Conservation (phyloP, 2,329 filamentous ascomycete genomes). For the Gnomoniopsis smithogilvyi region DNA sequence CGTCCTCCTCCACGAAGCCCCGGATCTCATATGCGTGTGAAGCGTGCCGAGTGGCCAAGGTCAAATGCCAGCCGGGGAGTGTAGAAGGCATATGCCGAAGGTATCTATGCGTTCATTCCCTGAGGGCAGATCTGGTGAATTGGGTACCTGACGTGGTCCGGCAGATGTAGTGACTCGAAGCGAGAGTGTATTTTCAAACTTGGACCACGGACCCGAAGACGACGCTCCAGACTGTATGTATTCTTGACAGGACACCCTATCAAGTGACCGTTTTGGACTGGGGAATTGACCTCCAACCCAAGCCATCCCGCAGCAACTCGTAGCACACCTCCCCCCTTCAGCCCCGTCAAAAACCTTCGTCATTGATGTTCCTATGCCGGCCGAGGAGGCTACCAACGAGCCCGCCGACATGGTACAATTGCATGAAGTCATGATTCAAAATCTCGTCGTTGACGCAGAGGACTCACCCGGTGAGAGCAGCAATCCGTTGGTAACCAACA, state of each 20-base stretch:
- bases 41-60: conserved; percentile 50
- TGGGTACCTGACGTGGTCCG: neutral
- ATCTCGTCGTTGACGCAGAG: conserved; percentile 18
- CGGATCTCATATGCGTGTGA: conserved; percentile 49
- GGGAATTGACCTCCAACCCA: neutral
- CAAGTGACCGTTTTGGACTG: neutral
- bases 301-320: conserved; percentile 13
- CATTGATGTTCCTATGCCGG: conserved; percentile 48
- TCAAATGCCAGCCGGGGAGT: conserved; percentile 48
- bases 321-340: conserved; percentile 30
- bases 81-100: conserved; percentile 48
- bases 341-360: conserved; percentile 48
- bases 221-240: conserved; percentile 40
- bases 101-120: conserved; percentile 29
- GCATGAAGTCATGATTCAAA: conserved; percentile 41
- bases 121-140: neutral
- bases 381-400: conserved; percentile 31
- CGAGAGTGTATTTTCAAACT: conserved; percentile 51
- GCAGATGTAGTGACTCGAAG: conserved; percentile 50
- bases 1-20: conserved; percentile 18
- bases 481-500: neutral
- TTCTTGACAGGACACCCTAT: no score
- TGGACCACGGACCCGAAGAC: conserved; percentile 46
- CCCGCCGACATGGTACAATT: conserved; percentile 39
- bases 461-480: conserved; percentile 16